Conservation (phyloP, 139 green algal species). For the Micromonas pusilla region DNA sequence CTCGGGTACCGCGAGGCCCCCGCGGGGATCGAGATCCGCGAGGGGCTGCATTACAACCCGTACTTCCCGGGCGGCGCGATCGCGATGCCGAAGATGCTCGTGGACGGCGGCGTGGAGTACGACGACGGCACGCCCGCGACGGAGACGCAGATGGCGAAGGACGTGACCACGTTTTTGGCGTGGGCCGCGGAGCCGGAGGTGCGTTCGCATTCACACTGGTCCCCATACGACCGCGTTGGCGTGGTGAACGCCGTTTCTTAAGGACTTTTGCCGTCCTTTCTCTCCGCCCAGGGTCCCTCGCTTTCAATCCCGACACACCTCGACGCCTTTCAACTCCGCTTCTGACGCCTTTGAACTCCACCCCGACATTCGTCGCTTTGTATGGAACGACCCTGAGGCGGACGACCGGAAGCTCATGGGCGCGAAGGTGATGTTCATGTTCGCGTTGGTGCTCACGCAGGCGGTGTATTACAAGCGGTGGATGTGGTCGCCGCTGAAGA, state of each 20-base stretch:
- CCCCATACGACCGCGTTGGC: too few species aligned
- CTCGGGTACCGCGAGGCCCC: slow-evolving; percentile 94
- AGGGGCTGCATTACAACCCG: slow-evolving; percentile 98
- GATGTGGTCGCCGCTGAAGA: slow-evolving; percentile 94
- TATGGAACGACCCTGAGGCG: too few species aligned
- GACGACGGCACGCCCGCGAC: slow-evolving; percentile 91
- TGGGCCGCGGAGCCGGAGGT: slow-evolving; percentile 88
- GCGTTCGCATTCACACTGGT: too few species aligned
- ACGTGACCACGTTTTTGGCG: slow-evolving; percentile 84
- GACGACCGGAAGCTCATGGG: slow-evolving; percentile 98
- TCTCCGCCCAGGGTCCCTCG: too few species aligned
- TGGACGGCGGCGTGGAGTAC: slow-evolving; percentile 94
- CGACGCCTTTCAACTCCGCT: too few species aligned
- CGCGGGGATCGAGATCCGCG: slow-evolving; percentile 70
- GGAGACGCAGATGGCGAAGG: slow-evolving; percentile 73
- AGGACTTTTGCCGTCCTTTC: too few species aligned
- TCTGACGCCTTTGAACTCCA: too few species aligned
- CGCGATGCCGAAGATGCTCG: slow-evolving; percentile 98
- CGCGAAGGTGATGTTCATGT: slow-evolving; percentile 85
- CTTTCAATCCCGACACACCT: too few species aligned
- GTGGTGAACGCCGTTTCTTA: too few species aligned
- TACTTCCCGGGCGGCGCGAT: slow-evolving; percentile 99
- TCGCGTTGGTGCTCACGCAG: slow-evolving; percentile 62
- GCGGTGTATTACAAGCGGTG: slow-evolving; percentile 96
- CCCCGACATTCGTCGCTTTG: too few species aligned